Evolutionary conservation across 768 basidiomycete genomes (phyloP), one percentile per base, ranked within the genome.

Genomic region (Porphyrellus cyaneotinctus): DNA sequence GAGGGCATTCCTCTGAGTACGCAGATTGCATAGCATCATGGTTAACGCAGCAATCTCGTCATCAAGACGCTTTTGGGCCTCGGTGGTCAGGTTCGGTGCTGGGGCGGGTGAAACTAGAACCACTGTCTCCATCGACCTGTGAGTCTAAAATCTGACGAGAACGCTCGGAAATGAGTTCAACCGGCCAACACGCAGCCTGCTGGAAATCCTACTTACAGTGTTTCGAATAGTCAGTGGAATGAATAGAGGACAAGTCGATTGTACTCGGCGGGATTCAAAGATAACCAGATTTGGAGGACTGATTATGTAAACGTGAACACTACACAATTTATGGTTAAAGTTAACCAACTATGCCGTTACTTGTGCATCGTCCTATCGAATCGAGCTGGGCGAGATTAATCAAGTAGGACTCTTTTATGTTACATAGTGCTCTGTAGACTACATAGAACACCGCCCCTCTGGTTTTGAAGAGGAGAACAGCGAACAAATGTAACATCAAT

Each of bases 381-480:
- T n/a, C n/a, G n/a, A n/a, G n/a, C n/a, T n/a, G n/a, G n/a, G n/a
- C n/a, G n/a, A n/a, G n/a, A n/a, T n/a, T n/a, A n/a, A n/a, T n/a
- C n/a, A n/a, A n/a, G n/a, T n/a, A n/a, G n/a, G n/a, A n/a, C n/a
- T n/a, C n/a, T n/a, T n/a, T n/a, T n/a, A n/a, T n/a, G n/a, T n/a
- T n/a, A n/a, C n/a, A n/a, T n/a, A n/a, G n/a, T n/a, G n/a, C n/a
- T n/a, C n/a, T n/a, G n/a, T n/a, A n/a, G n/a, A n/a, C n/a, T n/a
- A n/a, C n/a, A n/a, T n/a, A n/a, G n/a, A n/a, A n/a, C n/a, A n/a
- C n/a, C n/a, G n/a, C n/a, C 74, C 83, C 4, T 86, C 80, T 56
- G 85, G 90, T 2, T 91, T 88, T 56, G 89, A 91, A 58, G 90
- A 91, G 64, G 88, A 90, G 71, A 73, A 79, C 51, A 74, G 75